A percentile compares a stretch with the other conserved stretches of the same genome.
phyloP scores from a whole-genome alignment of 345 rosid genomes.

The Citrus hindsii region DNA sequence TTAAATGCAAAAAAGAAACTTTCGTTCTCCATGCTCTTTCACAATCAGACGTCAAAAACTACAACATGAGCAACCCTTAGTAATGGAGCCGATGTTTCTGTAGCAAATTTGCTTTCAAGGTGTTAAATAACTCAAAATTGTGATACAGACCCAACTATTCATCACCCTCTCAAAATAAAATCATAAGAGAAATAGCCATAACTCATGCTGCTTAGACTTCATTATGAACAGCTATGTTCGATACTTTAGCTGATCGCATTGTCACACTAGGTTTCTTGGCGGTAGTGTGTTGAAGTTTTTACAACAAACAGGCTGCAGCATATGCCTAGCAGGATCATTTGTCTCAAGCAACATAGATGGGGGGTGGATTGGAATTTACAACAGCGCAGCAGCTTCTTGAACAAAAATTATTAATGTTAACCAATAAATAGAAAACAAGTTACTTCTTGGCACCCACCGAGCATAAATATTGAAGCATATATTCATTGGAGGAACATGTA shows the following conservation, averaged over 20 bases:
- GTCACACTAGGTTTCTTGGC: neutral
- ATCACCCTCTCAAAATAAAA: neutral
- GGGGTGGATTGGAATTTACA: neutral
- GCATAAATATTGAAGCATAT: conserved; percentile 78
- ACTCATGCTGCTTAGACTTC: neutral
- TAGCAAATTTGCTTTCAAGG: neutral
- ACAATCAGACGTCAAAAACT: neutral
- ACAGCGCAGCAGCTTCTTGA: neutral
- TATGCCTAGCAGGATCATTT: neutral
- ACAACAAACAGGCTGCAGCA: neutral
- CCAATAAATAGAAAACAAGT: neutral
- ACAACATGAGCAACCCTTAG: neutral
- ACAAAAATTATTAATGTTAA: neutral
- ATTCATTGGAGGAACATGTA: conserved; percentile 86
- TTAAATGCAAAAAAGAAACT: neutral
- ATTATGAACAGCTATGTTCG: neutral
- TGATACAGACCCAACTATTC: neutral
- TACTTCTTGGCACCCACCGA: conserved; percentile 38
- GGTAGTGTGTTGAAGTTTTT: neutral
- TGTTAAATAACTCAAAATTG: neutral
- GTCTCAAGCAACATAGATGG: neutral
- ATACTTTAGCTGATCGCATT: neutral
- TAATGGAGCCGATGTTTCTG: neutral
- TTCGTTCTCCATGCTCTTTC: neutral
- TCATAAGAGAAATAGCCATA: neutral